Conservation (phyloP, 257 asterid genomes). For the Sherardia arvensis region DNA sequence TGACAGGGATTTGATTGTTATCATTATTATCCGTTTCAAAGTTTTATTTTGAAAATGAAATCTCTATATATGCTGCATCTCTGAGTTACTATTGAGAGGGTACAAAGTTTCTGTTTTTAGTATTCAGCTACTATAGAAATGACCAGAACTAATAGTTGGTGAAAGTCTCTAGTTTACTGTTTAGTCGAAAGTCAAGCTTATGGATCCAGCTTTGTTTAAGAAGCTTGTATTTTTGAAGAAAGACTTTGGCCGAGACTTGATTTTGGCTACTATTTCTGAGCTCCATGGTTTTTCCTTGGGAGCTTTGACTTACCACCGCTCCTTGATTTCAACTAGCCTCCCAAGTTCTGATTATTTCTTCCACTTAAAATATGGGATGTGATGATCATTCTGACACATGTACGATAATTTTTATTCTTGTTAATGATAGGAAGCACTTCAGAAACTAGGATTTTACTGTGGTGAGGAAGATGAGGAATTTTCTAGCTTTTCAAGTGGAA, state of each 20-base stretch:
- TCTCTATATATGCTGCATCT: too few relatives aligned
- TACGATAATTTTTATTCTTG: not conserved
- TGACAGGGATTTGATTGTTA: not conserved
- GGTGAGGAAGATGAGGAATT: slow-evolving; percentile 95
- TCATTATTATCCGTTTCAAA: not conserved
- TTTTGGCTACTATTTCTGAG: not conserved
- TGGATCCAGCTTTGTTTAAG: not conserved
- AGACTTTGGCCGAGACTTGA: not conserved
- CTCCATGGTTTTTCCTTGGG: not conserved
- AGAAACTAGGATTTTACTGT: slow-evolving; percentile 73
- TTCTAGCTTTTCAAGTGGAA: slow-evolving; percentile 64
- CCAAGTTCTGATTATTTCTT: not conserved
- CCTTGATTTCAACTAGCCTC: not conserved
- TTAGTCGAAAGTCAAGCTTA: not conserved
- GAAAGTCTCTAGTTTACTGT: not conserved
- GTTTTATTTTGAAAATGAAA: not conserved
- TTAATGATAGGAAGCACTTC: slow-evolving; percentile 60
- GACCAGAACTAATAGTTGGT: not conserved
- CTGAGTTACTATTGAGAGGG: not conserved
- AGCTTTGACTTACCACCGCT: not conserved
- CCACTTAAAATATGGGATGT: too few relatives aligned
- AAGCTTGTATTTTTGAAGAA: not conserved
- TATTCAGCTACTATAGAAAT: not conserved
- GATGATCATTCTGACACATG: not conserved
- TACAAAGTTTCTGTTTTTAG: not conserved